Evolutionary conservation across 768 basidiomycete genomes (phyloP), one percentile per base, ranked within the genome.

Genomic region (Mycena galericulata): DNA sequence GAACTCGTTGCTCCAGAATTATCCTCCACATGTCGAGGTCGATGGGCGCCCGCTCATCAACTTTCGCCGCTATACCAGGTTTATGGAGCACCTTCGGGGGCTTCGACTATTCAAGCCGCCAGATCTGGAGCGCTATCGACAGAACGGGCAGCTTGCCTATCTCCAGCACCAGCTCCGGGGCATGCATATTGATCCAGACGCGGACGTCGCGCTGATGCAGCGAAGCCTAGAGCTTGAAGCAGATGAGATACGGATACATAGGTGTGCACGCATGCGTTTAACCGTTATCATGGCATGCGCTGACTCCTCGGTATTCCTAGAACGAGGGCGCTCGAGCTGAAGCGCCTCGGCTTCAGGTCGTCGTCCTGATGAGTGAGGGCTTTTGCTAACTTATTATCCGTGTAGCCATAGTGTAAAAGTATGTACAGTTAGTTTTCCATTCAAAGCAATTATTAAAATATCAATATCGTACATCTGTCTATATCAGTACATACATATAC

Each of bases 41-140:
- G 78, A 82, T 38, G 78, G 80, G 24, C 76, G 71, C 18, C 72
- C 75, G 2, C 72, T 85, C 51, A 83, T 87, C 75, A 85, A 86
- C 73, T 86, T 83, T 56, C 66, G 76, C 54, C 81, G 83, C 45
- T 85, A 83, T 62, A 50, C 73, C 57, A 76, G 78, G 38, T 82
- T 84, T 51, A 79, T 79, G 60, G 76, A 80, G 17, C 78, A 78
- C 22, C 73, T 85, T 49, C 78, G 75, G 49, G 78, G 79, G 29
- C 68, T 82, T 10, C 58, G 77, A 8, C 76, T 76, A 36, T 80
- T 78, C 69, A 70, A 73, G 45, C 74, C 80, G 2, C 79, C 83
- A 11, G 75, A 79, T 58, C 65, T 82, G 18, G 80, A 80, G 58
- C 70, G 69, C 12, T 75, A 76, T 50, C 77, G 78, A 10, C 72